phyloP scores from a whole-genome alignment of 352 stramenopile species.

The Globisporangium spinosum region DNA sequence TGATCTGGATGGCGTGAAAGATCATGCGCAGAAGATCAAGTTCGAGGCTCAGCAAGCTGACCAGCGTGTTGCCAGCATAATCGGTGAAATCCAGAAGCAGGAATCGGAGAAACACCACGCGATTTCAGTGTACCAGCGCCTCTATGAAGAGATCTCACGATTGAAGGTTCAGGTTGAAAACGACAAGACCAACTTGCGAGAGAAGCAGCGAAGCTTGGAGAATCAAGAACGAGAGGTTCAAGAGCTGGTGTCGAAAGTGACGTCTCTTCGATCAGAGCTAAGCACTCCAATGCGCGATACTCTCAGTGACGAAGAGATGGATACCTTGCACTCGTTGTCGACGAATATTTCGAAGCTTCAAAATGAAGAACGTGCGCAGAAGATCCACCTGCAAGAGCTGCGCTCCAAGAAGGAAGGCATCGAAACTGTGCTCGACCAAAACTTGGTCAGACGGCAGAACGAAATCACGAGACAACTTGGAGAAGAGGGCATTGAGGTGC shows the following conservation, averaged over 20 bases:
- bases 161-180: conserved; percentile 71
- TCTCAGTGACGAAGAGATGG: conserved; percentile 50
- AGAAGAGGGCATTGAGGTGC: conserved; percentile 53
- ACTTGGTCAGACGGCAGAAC: conserved; percentile 86
- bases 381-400: conserved; percentile 83
- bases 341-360: conserved; percentile 74
- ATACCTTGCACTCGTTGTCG: conserved; percentile 56
- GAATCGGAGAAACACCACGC: conserved; percentile 75
- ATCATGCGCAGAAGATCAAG: conserved; percentile 81
- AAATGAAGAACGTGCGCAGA: conserved; percentile 83
- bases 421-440: conserved; percentile 89
- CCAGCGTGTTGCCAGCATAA: conserved; percentile 79
- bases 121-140: conserved; percentile 64
- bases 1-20: conserved; percentile 62
- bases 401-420: conserved; percentile 85
- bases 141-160: conserved; percentile 81
- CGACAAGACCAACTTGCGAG: conserved; percentile 45
- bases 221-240: conserved; percentile 63
- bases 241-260: conserved; percentile 50
- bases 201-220: conserved; percentile 55
- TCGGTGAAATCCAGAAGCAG: conserved; percentile 83
- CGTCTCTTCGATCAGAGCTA: conserved; percentile 54
- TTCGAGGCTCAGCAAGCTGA: conserved; percentile 88
- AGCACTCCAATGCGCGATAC: conserved; percentile 74
- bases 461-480: conserved; percentile 61